phyloP scores from a whole-genome alignment of 768 basidiomycete genomes.

The Naganishia vishniacii region DNA sequence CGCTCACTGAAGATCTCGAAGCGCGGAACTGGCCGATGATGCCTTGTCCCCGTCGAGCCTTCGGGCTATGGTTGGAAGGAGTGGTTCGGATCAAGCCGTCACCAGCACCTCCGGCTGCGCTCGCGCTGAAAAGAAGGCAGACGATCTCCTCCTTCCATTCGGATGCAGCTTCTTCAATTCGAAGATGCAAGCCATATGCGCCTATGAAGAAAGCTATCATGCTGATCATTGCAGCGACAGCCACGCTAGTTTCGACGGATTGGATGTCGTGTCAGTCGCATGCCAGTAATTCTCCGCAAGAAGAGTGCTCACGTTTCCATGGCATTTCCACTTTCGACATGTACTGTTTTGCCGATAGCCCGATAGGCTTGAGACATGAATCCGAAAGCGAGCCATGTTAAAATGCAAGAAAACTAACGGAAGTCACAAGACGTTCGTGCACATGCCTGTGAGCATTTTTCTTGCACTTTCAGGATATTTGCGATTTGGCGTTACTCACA shows the following conservation, averaged over 20 bases:
- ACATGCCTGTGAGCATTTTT: too few relatives aligned
- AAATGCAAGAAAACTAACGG: slow-evolving; percentile 41
- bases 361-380: slow-evolving; percentile 35
- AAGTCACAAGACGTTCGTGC: too few relatives aligned
- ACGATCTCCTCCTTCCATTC: slow-evolving; percentile 26
- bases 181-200: slow-evolving; percentile 18
- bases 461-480: too few relatives aligned
- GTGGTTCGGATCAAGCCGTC: neutral
- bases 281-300: neutral
- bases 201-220: slow-evolving; percentile 21
- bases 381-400: slow-evolving; percentile 46
- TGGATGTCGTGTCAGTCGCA: too few relatives aligned
- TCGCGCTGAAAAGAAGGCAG: neutral
- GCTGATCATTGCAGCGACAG: slow-evolving; percentile 23
- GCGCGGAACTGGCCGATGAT: slow-evolving; percentile 29
- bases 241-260: slow-evolving; percentile 9
- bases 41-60: slow-evolving; percentile 8
- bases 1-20: slow-evolving; percentile 15
- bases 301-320: slow-evolving; percentile 42
- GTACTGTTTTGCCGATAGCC: slow-evolving; percentile 30
- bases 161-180: slow-evolving; percentile 21
- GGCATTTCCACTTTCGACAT: slow-evolving; percentile 38
- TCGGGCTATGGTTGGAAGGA: slow-evolving; percentile 2
- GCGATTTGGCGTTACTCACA: slow-evolving; percentile 22
- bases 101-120: neutral